Conservation (phyloP, 1,139 yeast species). For the Candida neerlandica region DNA sequence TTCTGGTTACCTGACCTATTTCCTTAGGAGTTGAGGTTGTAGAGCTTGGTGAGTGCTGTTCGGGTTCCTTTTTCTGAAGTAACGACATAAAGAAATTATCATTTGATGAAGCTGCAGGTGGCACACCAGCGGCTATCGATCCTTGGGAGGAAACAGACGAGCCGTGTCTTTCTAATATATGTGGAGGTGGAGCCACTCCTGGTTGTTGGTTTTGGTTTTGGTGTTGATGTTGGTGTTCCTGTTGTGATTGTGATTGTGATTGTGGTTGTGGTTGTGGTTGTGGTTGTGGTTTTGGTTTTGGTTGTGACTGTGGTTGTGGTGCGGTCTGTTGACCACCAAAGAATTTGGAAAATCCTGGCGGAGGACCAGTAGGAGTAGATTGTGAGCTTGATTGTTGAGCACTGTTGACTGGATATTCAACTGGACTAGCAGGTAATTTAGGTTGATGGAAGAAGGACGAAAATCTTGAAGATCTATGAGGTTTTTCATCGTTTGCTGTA, state of each 20-base stretch:
- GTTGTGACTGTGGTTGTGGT: conserved; percentile 6
- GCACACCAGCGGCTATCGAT: conserved; percentile 8
- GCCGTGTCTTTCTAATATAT: conserved; percentile 5
- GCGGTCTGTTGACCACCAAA: conserved; percentile 13
- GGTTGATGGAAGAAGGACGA: conserved; percentile 43
- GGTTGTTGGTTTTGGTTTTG: conserved; percentile 8
- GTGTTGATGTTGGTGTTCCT: conserved; percentile 8
- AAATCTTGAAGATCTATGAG: conserved; percentile 41
- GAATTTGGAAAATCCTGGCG: conserved; percentile 20
- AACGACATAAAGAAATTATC: conserved; percentile 59
- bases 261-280: conserved; percentile 13
- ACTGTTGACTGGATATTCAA: conserved; percentile 6
- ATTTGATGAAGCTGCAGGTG: conserved; percentile 24
- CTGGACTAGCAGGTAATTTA: neutral
- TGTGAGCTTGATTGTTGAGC: conserved; percentile 7
- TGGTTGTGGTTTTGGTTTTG: conserved; percentile 11
- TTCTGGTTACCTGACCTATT: conserved; percentile 4
- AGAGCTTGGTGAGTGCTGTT: conserved; percentile 11
- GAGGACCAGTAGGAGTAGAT: conserved; percentile 13
- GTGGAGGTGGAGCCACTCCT: conserved; percentile 10
- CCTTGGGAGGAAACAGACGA: conserved; percentile 11
- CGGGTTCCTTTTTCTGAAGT: conserved; percentile 38
- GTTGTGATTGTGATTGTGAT: conserved; percentile 10
- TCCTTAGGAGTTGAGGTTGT: conserved; percentile 15
- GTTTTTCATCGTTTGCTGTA: conserved; percentile 20